Percentiles rank a stretch among this genome's conserved stretches.
These are phyloP conservation scores for Apiospora malaysiana DNA, from an alignment of 2,329 filamentous ascomycete genomes.

Conservation along the genomic window DNA sequence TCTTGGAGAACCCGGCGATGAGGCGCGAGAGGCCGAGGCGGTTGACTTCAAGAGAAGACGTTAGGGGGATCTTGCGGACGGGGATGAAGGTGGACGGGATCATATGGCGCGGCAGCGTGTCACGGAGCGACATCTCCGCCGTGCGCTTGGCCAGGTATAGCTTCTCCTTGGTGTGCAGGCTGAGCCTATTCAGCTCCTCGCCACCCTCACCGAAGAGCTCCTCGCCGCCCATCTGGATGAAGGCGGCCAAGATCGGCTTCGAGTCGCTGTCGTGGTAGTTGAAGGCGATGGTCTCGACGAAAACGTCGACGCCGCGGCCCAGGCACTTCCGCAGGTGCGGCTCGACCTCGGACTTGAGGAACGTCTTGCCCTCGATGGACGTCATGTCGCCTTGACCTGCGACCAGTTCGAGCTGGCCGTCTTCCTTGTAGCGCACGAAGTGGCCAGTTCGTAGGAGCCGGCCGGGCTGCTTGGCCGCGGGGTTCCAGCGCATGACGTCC, in stretches of 20 bases:
- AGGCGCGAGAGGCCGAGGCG: constrained; percentile 53
- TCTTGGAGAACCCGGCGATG: constrained; percentile 47
- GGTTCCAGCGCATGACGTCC: constrained; percentile 34
- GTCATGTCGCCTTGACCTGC: constrained; percentile 50
- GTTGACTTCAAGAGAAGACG: constrained; percentile 57
- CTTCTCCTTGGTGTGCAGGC: constrained; percentile 47
- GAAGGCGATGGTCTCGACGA: constrained; percentile 54
- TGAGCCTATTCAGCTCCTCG: constrained; percentile 47
- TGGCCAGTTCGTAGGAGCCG: constrained; percentile 56
- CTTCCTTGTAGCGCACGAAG: constrained; percentile 54
- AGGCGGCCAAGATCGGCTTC: constrained; percentile 51
- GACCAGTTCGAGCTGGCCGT: constrained; percentile 55
- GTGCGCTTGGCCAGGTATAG: constrained; percentile 51
- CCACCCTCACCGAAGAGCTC: constrained; percentile 43
- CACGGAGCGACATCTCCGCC: constrained; percentile 48
- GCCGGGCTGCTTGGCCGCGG: constrained; percentile 33
- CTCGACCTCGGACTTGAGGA: constrained; percentile 53
- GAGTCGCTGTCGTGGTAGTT: constrained; percentile 43
- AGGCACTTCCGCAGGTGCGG: constrained; percentile 53
- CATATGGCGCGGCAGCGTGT: constrained; percentile 46
- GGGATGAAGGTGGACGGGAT: constrained; percentile 57
- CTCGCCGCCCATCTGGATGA: constrained; percentile 55
- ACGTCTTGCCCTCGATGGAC: constrained; percentile 44
- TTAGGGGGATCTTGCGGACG: constrained; percentile 53
- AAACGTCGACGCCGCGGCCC: constrained; percentile 53